These are phyloP conservation scores for Orbilia blumenaviensis DNA, from an alignment of 2,329 filamentous ascomycete genomes.

Conservation along the genomic window DNA sequence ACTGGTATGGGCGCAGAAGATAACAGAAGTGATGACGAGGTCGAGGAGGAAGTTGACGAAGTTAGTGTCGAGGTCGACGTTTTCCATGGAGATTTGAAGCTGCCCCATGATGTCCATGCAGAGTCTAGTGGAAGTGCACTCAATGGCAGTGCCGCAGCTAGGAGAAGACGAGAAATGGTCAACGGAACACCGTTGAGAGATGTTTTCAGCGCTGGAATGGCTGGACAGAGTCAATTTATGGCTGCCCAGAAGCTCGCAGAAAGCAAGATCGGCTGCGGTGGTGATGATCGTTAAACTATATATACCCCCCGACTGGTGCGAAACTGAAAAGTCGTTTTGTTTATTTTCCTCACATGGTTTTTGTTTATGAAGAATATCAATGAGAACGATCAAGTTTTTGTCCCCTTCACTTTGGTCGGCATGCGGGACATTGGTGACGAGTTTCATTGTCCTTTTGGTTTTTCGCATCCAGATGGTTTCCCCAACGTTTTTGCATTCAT, in stretches of 20 bases:
- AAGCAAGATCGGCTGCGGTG: slow-evolving; percentile 51
- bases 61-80: slow-evolving; percentile 54
- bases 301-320: not conserved
- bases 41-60: slow-evolving; percentile 71
- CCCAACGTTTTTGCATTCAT: not conserved
- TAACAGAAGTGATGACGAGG: slow-evolving; percentile 85
- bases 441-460: slow-evolving; percentile 16
- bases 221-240: slow-evolving; percentile 46
- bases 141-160: slow-evolving; percentile 27
- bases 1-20: slow-evolving; percentile 82
- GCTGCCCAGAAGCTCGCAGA: slow-evolving; percentile 50
- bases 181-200: slow-evolving; percentile 43
- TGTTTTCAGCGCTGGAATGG: slow-evolving; percentile 44
- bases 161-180: slow-evolving; percentile 25
- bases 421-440: slow-evolving; percentile 20
- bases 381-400: slow-evolving; percentile 13
- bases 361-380: not conserved
- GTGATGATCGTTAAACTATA: slow-evolving; percentile 49
- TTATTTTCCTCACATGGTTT: not conserved
- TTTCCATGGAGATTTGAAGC: slow-evolving; percentile 26
- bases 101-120: slow-evolving; percentile 21
- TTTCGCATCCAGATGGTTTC: not conserved
- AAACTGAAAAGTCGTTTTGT: not conserved
- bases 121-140: slow-evolving; percentile 39
- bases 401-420: not conserved